phyloP scores from a whole-genome alignment of 306 rosid genomes.

The Ormosia semicastrata region DNA sequence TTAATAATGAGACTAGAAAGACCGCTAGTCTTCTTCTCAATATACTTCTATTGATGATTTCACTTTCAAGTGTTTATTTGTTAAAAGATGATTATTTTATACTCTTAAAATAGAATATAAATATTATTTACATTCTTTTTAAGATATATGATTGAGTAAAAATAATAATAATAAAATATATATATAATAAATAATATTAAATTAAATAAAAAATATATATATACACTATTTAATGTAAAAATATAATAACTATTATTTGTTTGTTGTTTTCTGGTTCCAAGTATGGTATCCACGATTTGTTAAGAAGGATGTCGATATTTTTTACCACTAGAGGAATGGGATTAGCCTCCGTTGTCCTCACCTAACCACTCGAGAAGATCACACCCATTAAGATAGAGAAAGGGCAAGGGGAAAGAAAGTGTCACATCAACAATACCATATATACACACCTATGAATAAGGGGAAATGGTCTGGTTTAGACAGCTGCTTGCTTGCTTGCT shows the following conservation, averaged over 20 bases:
- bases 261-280: constrained; percentile 1
- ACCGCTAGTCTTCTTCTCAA: constrained; percentile 14
- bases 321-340: background rate
- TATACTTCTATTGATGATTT: background rate
- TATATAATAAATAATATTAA: too few relatives aligned
- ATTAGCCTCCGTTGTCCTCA: constrained; percentile 6
- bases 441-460: background rate
- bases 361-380: constrained; percentile 6
- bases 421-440: background rate
- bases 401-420: background rate
- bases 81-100: too few relatives aligned
- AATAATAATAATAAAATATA: too few relatives aligned
- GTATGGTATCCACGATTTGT: constrained; percentile 6
- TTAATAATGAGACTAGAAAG: constrained; percentile 37
- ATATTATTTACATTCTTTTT: too few relatives aligned
- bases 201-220: too few relatives aligned
- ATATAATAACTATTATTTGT: too few relatives aligned
- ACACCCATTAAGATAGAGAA: background rate
- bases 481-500: constrained; percentile 22
- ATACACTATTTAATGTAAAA: too few relatives aligned
- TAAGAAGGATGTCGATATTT: background rate
- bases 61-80: constrained; percentile 14
- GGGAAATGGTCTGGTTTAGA: background rate
- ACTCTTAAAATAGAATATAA: too few relatives aligned
- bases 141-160: too few relatives aligned